Percentiles rank a stretch among this genome's conserved stretches.
Conservation (phyloP, 768 basidiomycete species). For the Phanerodontia chrysosporium region DNA sequence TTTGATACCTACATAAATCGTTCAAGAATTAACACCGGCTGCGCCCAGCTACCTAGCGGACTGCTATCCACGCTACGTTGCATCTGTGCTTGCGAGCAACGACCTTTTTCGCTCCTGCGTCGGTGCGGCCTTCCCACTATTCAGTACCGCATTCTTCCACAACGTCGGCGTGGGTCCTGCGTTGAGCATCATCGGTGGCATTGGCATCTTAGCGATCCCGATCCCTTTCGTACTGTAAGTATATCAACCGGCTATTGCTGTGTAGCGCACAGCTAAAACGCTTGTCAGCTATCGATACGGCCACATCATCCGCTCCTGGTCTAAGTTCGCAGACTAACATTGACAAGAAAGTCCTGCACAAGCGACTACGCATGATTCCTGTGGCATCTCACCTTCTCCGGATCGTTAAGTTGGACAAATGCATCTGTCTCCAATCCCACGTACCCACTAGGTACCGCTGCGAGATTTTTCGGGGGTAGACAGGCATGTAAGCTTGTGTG, state of each 20-base stretch:
- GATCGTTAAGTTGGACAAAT: no score
- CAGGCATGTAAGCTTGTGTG: no score
- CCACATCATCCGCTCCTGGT: slow-evolving; percentile 3
- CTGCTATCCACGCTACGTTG: slow-evolving; percentile 48
- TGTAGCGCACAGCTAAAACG: no score
- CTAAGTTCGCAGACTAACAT: slow-evolving; percentile 9
- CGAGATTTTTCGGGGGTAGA: no score
- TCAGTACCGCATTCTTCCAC: slow-evolving; percentile 30
- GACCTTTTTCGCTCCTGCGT: slow-evolving; percentile 54
- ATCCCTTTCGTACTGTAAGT: slow-evolving; percentile 12
- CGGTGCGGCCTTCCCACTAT: slow-evolving; percentile 61
- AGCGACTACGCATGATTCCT: no score
- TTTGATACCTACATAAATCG: background rate
- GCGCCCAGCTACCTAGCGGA: slow-evolving; percentile 53
- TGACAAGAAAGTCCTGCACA: no score
- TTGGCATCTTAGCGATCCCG: slow-evolving; percentile 3
- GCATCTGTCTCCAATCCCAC: no score
- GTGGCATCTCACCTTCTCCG: no score
- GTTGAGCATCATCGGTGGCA: slow-evolving; percentile 11
- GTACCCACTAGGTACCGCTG: no score
- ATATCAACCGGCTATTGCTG: background rate
- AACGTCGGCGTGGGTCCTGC: slow-evolving; percentile 13
- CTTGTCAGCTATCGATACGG: slow-evolving; percentile 6
- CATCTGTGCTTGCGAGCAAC: slow-evolving; percentile 62
- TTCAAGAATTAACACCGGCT: background rate